phyloP scores from a whole-genome alignment of 2,329 filamentous ascomycete genomes.

The Cladosporium halotolerans region DNA sequence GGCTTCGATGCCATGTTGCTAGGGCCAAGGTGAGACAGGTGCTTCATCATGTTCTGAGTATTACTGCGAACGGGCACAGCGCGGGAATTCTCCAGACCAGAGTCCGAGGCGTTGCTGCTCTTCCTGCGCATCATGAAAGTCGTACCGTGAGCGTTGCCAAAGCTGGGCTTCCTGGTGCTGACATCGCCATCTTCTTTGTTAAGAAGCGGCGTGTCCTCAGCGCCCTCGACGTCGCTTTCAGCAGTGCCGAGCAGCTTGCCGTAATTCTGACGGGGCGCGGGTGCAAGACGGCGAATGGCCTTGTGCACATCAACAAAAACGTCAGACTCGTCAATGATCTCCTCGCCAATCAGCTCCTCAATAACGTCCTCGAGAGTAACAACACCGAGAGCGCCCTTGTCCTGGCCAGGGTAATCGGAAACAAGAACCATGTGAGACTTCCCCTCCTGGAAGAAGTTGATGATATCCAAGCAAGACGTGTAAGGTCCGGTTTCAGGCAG shows the following conservation, averaged over 20 bases:
- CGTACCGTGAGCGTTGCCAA: constrained; percentile 31
- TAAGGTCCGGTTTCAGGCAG: constrained; percentile 91
- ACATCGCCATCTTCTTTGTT: constrained; percentile 18
- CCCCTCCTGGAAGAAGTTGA: constrained; percentile 99
- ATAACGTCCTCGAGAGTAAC: constrained; percentile 97
- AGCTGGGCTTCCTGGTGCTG: constrained; percentile 26
- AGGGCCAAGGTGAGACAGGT: constrained; percentile 58
- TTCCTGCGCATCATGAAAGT: constrained; percentile 41
- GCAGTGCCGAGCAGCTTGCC: constrained; percentile 17
- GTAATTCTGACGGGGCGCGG: constrained; percentile 64
- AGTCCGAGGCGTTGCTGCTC: constrained; percentile 37
- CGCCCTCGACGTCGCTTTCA: constrained; percentile 20
- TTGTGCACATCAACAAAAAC: constrained; percentile 98
- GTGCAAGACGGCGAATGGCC: constrained; percentile 81
- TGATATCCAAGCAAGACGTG: constrained; percentile 94
- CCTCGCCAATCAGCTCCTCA: constrained; percentile 97
- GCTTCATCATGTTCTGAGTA: constrained; percentile 51
- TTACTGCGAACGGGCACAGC: constrained; percentile 42
- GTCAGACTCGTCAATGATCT: constrained; percentile 98
- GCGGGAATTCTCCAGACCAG: constrained; percentile 19
- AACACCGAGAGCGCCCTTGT: constrained; percentile 83
- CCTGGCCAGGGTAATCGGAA: constrained; percentile 82
- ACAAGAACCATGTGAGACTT: constrained; percentile 99
- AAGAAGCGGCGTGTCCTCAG: constrained; percentile 26
- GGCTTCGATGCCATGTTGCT: constrained; percentile 57